Evolutionary conservation across 495 filamentous ascomycete genomes (phyloP).

Genomic region (Hypoxylon lienhwacheense): DNA sequence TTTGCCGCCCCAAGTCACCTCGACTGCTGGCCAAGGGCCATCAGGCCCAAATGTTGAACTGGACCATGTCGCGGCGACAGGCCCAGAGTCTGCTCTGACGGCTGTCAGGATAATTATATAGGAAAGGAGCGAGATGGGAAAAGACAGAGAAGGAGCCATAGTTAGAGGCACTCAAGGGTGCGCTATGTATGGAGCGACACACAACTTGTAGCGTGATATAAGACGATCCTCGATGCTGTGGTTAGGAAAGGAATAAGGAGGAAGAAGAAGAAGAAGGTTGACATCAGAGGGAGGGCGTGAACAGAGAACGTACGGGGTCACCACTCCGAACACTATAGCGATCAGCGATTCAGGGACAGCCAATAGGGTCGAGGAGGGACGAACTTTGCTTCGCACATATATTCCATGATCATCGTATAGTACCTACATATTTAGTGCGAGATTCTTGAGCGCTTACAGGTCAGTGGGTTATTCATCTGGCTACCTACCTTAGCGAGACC

Average conservation of each 20-base stretch:
- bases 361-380: constrained; percentile 10
- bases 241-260: constrained; percentile 10
- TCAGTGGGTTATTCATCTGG: no score
- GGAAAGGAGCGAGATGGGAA: constrained; percentile 35
- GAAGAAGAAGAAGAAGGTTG: constrained; percentile 12
- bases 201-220: constrained; percentile 10
- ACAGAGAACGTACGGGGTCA: constrained; percentile 16
- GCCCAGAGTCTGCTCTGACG: constrained; percentile 17
- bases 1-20: constrained; percentile 35
- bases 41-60: constrained; percentile 40
- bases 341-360: constrained; percentile 8
- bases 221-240: constrained; percentile 20
- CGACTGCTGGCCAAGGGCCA: constrained; percentile 44
- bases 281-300: constrained; percentile 22
- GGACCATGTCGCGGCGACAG: constrained; percentile 36
- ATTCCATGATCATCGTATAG: no score
- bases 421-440: no score
- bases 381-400: constrained; percentile 12
- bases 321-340: no score
- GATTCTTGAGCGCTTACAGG: constrained; percentile 18
- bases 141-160: constrained; percentile 29
- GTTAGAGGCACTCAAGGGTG: constrained; percentile 18
- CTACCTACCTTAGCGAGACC: no score
- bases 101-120: constrained; percentile 26
- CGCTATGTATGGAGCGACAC: constrained; percentile 8